phyloP scores from a whole-genome alignment of 352 stramenopile genomes.

The Pythium utonaiense region DNA sequence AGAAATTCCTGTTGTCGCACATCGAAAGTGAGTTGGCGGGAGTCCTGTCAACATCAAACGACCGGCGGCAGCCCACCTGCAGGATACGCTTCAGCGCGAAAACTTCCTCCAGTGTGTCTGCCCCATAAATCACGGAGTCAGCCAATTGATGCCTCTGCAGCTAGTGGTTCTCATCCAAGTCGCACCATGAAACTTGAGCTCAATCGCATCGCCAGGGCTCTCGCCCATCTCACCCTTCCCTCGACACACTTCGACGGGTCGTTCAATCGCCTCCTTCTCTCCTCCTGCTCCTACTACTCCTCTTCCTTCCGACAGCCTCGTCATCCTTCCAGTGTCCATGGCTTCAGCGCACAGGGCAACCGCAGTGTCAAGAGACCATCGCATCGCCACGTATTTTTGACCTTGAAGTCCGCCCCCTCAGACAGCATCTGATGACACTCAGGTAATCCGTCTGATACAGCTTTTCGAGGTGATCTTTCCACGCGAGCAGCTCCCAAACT shows the following conservation, averaged over 20 bases:
- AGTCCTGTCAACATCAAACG: background rate
- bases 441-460: constrained; percentile 4
- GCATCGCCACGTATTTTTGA: background rate
- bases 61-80: constrained; percentile 14
- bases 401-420: background rate
- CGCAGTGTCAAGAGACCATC: no score
- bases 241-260: background rate
- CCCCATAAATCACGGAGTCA: background rate
- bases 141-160: background rate
- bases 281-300: no score
- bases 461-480: background rate
- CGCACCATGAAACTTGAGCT: constrained; percentile 42
- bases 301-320: background rate
- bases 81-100: constrained; percentile 51
- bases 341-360: no score
- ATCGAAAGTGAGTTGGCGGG: no score
- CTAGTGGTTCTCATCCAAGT: background rate
- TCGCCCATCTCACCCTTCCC: background rate
- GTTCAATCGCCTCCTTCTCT: no score
- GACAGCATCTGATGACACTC: background rate
- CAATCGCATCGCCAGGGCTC: constrained; percentile 20
- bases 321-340: background rate
- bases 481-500: background rate
- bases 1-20: constrained; percentile 2
- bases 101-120: constrained; percentile 58